Evolutionary conservation across 1,284 basidiomycete species (phyloP).

Genomic region (Ustilago sp.): DNA sequence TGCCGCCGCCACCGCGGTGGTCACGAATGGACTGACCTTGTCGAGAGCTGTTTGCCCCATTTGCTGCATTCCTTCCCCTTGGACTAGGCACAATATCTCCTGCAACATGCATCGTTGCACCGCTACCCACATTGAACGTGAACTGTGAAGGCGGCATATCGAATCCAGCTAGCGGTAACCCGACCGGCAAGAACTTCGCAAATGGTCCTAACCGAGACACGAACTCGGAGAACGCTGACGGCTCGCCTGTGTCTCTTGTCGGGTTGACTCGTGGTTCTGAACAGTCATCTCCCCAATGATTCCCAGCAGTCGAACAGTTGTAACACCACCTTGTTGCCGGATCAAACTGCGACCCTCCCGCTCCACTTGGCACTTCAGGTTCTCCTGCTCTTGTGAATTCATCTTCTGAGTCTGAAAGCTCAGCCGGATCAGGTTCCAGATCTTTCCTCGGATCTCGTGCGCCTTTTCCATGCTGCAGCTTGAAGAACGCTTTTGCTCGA

Average conservation of each 20-base stretch:
- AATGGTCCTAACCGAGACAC: slow-evolving; percentile 82
- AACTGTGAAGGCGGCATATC: slow-evolving; percentile 41
- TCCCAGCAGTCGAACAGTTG: slow-evolving; percentile 81
- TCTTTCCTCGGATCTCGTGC: slow-evolving; percentile 23
- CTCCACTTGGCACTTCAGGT: slow-evolving; percentile 16
- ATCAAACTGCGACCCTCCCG: slow-evolving; percentile 30
- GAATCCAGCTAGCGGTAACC: slow-evolving; percentile 34
- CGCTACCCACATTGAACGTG: slow-evolving; percentile 42
- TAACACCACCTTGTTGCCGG: slow-evolving; percentile 81
- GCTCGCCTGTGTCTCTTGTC: slow-evolving; percentile 73
- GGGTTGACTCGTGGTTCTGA: slow-evolving; percentile 73
- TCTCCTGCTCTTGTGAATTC: slow-evolving; percentile 31
- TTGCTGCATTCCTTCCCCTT: slow-evolving; percentile 9
- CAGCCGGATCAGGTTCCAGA: slow-evolving; percentile 29
- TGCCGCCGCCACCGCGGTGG: not conserved
- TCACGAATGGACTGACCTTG: slow-evolving; percentile 13
- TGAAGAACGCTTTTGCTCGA: slow-evolving; percentile 37
- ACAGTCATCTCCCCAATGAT: slow-evolving; percentile 89
- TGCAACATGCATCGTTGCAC: slow-evolving; percentile 46
- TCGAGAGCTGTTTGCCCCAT: slow-evolving; percentile 8
- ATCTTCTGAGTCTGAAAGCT: slow-evolving; percentile 34
- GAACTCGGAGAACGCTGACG: slow-evolving; percentile 80
- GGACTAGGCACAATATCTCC: slow-evolving; percentile 20
- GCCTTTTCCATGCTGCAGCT: slow-evolving; percentile 11
- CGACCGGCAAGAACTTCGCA: slow-evolving; percentile 70